phyloP scores from a whole-genome alignment of 768 basidiomycete species.

The Lactarius psammicola region DNA sequence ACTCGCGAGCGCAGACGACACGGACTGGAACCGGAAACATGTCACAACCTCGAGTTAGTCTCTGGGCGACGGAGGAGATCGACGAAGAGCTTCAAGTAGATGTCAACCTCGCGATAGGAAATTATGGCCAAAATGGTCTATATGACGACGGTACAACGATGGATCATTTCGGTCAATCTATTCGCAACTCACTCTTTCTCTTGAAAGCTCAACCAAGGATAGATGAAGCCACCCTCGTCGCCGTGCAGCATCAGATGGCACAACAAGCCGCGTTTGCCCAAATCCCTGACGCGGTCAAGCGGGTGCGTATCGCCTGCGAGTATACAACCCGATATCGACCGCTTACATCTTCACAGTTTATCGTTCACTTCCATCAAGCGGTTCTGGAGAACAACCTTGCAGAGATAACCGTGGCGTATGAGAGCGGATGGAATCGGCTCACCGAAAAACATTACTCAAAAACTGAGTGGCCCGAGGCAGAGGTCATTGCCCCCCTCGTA shows the following conservation, averaged over 20 bases:
- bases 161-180: background rate
- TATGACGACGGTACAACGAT: constrained; percentile 60
- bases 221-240: constrained; percentile 65
- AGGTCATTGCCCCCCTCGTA: constrained; percentile 91
- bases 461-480: constrained; percentile 97
- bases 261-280: constrained; percentile 80
- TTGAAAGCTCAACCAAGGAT: constrained; percentile 54
- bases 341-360: constrained; percentile 59
- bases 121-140: constrained; percentile 62
- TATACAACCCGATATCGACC: background rate
- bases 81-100: constrained; percentile 74
- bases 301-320: constrained; percentile 46
- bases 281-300: constrained; percentile 88
- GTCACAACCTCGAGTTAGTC: constrained; percentile 62
- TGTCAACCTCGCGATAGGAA: constrained; percentile 63
- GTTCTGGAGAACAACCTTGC: constrained; percentile 87
- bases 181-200: background rate
- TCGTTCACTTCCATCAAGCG: constrained; percentile 92
- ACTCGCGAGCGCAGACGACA: background rate
- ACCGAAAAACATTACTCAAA: constrained; percentile 95
- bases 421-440: constrained; percentile 95
- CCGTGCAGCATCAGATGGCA: constrained; percentile 80
- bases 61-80: constrained; percentile 81
- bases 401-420: constrained; percentile 91
- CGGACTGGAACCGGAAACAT: constrained; percentile 35